These are phyloP conservation scores for Teratosphaeria epicoccoides DNA, from an alignment of 2,329 filamentous ascomycete genomes.

Conservation along the genomic window DNA sequence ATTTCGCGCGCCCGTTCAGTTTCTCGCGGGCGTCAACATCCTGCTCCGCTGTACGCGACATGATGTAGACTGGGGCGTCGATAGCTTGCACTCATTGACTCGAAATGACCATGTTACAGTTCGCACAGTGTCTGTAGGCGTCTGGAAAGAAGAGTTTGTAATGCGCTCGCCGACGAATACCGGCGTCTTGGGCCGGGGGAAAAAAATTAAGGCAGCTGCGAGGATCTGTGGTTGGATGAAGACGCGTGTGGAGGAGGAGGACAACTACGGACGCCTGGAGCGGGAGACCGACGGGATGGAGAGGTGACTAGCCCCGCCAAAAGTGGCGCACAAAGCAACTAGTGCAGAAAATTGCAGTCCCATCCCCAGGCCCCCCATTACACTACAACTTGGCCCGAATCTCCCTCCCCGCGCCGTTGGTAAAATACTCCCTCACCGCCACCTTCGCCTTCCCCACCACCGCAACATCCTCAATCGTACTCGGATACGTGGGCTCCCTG, in stretches of 20 bases:
- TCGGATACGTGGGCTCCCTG: constrained; percentile 62
- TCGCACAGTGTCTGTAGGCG: too few species aligned
- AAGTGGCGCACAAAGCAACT: too few species aligned
- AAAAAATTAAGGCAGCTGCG: neutral
- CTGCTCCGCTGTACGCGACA: too few species aligned
- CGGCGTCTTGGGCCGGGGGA: neutral
- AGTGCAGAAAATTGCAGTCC: too few species aligned
- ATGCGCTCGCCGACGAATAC: neutral
- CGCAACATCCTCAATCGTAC: constrained; percentile 70
- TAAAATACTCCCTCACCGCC: constrained; percentile 68
- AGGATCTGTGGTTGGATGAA: too few species aligned
- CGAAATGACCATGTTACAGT: neutral
- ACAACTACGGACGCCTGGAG: too few species aligned
- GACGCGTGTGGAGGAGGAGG: too few species aligned
- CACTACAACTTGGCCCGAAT: constrained; percentile 25
- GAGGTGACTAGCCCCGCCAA: too few species aligned
- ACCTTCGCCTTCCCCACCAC: constrained; percentile 64
- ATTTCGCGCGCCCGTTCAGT: neutral
- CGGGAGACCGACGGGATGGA: too few species aligned
- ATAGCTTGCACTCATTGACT: neutral
- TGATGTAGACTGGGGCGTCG: too few species aligned
- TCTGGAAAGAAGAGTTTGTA: too few species aligned
- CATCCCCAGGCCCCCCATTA: neutral
- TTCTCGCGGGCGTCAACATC: too few species aligned
- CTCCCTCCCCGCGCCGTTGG: constrained; percentile 24